Percentiles rank a stretch among this genome's conserved stretches.
Conservation (phyloP, 2,329 filamentous ascomycete species). For the Diplodia corticola region DNA sequence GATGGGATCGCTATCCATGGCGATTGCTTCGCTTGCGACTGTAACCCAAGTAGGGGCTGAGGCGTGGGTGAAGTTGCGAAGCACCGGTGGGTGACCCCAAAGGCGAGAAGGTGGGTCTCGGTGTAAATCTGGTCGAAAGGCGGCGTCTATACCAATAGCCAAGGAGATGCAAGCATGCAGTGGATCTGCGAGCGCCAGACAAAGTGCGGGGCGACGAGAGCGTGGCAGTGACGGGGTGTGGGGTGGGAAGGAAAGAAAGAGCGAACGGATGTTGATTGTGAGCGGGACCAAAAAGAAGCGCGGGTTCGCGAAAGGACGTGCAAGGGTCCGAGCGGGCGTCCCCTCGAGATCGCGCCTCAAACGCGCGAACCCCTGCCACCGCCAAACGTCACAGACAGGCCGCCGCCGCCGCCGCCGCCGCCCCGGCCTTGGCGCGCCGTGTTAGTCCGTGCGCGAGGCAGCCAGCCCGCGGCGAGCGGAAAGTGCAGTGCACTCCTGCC, state of each 20-base stretch:
- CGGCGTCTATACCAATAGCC: neutral
- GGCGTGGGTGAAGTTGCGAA: neutral
- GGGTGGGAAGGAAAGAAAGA: neutral
- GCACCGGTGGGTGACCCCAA: neutral
- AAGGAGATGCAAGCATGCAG: neutral
- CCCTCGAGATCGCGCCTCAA: neutral
- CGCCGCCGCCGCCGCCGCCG: neutral
- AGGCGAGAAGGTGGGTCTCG: neutral
- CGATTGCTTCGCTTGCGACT: neutral
- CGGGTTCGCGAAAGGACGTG: conserved; percentile 6
- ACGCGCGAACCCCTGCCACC: conserved; percentile 1
- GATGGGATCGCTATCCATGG: conserved; percentile 11
- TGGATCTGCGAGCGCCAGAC: neutral
- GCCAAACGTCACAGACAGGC: neutral
- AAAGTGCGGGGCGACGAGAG: neutral
- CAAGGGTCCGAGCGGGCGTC: neutral
- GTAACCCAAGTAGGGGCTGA: neutral
- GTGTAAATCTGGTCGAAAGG: neutral
- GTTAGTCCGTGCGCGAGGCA: neutral
- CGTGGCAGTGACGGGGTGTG: neutral
- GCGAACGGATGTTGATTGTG: neutral
- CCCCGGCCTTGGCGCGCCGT: neutral
- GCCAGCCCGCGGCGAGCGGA: neutral
- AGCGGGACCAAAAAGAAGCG: neutral
- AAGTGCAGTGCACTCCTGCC: neutral